Base-by-base conservation (phyloP, 2,329 filamentous ascomycete genomes). In the Aspergillus tanneri region DNA sequence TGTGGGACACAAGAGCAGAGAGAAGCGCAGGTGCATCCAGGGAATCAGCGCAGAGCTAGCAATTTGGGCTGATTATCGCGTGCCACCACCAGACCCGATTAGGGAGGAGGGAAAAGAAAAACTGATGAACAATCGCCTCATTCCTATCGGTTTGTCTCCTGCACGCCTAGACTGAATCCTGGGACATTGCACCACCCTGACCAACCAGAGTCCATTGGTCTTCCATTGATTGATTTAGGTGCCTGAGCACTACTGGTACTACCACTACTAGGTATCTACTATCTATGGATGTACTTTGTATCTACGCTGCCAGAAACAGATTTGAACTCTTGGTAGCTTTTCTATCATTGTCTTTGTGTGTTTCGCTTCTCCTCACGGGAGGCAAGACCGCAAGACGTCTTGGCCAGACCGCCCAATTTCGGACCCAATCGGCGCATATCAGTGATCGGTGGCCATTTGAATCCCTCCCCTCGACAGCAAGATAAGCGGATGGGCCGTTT, bases 1-100 rank as follows among this genome's bases (percentile, higher is more conserved):
- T n/a, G 25, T 16, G 24, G 14, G 38, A 27, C 14, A 21, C 14
- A 11, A 10, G 36, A 38, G n/a, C 21, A 10, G 36, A 38, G n/a
- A 38, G 36, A 40, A 3, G 21, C 5, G 18, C 23, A 34, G 7
- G 16, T 4, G 19, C 36, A 38, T 22, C 36, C 36, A 22, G 12
- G 22, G 21, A 35, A 12, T 2, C 7, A 7, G 9, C 7, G 19
- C 30, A 11, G n/a, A 32, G 22, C 38, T 41, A 27, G 42, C 32
- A 16, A 47, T 47, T 34, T 16, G 24, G 27, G 32, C 24, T 34
- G 34, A 23, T 43, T 44, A 48, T 48, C 46, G 46, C 40, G 46
- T 44, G 46, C 35, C 40, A 44, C 25, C 12, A 27, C 21, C 30
- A 16, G 16, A 19, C 16, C 30, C 30, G 19, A 34, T 34, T 14